Conservation (phyloP, 441 rosid genomes). For the Eruca vesicaria region DNA sequence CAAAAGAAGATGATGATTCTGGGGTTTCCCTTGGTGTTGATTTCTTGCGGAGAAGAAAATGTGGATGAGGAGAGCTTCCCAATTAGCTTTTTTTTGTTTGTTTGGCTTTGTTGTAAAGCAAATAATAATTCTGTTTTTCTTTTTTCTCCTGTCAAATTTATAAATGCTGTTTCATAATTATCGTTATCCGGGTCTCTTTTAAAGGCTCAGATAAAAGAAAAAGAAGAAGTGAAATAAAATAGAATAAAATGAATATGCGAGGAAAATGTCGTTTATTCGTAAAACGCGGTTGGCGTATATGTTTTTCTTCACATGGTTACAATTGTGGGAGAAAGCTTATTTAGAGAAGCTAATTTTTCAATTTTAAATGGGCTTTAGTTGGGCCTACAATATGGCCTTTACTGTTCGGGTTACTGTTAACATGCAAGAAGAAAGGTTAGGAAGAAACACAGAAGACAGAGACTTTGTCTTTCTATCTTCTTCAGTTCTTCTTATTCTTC, state of each 20-base stretch:
- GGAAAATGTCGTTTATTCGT: constrained; percentile 4
- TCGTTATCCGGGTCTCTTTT: not conserved
- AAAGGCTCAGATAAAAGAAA: not conserved
- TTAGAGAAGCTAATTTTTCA: not conserved
- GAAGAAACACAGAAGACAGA: not conserved
- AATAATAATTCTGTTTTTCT: constrained; percentile 15
- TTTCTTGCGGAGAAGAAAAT: constrained; percentile 21
- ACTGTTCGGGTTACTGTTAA: not conserved
- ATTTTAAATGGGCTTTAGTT: not conserved
- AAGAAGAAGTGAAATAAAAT: not conserved
- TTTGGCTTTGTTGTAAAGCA: constrained; percentile 26
- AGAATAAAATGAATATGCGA: not conserved
- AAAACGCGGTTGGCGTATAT: constrained; percentile 26
- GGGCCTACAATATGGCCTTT: not conserved
- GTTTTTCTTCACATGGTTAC: not conserved
- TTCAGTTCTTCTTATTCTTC: not conserved
- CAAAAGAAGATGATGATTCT: not conserved
- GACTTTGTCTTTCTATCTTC: not conserved
- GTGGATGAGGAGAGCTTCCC: constrained; percentile 30
- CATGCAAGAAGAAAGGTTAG: not conserved
- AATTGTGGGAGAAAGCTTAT: not conserved
- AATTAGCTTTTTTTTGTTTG: not conserved
- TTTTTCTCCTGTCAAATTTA: not conserved
- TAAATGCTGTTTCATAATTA: not conserved
- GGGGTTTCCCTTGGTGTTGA: not conserved